These are phyloP conservation scores for Helianthus tuberosus DNA, from an alignment of 129 eudicot genomes.

Conservation along the genomic window DNA sequence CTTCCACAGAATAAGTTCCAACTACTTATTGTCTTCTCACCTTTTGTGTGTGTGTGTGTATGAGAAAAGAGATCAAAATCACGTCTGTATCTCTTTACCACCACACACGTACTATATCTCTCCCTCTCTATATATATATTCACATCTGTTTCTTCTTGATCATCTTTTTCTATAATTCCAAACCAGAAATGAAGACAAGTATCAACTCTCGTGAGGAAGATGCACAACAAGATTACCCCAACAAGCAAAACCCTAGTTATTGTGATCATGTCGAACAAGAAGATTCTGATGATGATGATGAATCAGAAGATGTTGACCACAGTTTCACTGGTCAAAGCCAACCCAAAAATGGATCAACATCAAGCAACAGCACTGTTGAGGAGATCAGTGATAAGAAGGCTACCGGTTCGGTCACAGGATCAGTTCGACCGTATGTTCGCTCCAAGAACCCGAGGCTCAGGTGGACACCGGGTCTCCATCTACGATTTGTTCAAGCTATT, in stretches of 20 bases:
- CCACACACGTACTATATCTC: slow-evolving; percentile 25
- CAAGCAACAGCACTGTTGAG: slow-evolving; percentile 73
- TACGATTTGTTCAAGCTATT: slow-evolving; percentile 61
- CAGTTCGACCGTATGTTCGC: slow-evolving; percentile 59
- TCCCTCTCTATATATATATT: slow-evolving; percentile 6
- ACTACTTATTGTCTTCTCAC: slow-evolving; percentile 32
- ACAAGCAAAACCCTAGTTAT: slow-evolving; percentile 44
- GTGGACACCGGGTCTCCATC: slow-evolving; percentile 77
- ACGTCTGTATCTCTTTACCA: slow-evolving; percentile 12
- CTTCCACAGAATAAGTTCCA: slow-evolving; percentile 38
- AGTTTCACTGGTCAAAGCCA: slow-evolving; percentile 15
- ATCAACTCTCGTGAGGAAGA: slow-evolving; percentile 36
- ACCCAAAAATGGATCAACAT: slow-evolving; percentile 48
- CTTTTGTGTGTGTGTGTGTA: slow-evolving; percentile 16
- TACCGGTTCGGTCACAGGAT: slow-evolving; percentile 34
- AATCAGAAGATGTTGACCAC: slow-evolving; percentile 38
- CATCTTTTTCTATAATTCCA: slow-evolving; percentile 2
- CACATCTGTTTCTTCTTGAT: slow-evolving; percentile 33
- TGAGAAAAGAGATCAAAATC: slow-evolving; percentile 23
- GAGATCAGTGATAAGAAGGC: slow-evolving; percentile 59
- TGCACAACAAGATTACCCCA: slow-evolving; percentile 37
- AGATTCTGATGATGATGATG: slow-evolving; percentile 17
- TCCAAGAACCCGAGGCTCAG: slow-evolving; percentile 70
- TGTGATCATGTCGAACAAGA: slow-evolving; percentile 19
- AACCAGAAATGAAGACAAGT: slow-evolving; percentile 36